Percentiles rank a stretch among this genome's conserved stretches.
These are phyloP conservation scores for Colletotrichum theobromicola DNA, from an alignment of 2,329 filamentous ascomycete species.

Conservation along the genomic window DNA sequence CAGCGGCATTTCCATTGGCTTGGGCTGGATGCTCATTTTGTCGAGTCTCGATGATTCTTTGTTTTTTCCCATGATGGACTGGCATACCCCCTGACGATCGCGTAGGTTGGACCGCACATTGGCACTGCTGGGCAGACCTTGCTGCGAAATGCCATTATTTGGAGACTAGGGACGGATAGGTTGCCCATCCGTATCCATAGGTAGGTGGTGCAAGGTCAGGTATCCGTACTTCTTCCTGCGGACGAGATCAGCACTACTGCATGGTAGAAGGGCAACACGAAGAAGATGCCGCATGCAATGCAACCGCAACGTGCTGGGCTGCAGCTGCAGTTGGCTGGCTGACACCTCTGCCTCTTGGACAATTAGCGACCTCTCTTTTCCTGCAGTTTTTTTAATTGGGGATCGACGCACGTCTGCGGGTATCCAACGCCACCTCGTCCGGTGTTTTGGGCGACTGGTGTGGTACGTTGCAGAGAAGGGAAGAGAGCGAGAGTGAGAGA, in stretches of 20 bases:
- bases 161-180: background rate
- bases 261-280: background rate
- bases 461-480: background rate
- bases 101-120: background rate
- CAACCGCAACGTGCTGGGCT: slow-evolving; percentile 4
- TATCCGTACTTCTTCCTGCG: background rate
- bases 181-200: too few relatives aligned
- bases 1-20: slow-evolving; percentile 4
- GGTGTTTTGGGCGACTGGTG: slow-evolving; percentile 4
- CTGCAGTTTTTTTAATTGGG: background rate
- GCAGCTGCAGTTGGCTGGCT: slow-evolving; percentile 1
- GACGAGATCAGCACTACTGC: background rate
- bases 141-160: background rate
- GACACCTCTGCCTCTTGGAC: background rate
- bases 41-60: background rate
- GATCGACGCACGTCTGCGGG: slow-evolving; percentile 5
- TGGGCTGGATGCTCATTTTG: slow-evolving; percentile 7
- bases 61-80: background rate
- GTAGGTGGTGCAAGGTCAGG: background rate
- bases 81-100: background rate
- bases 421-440: background rate
- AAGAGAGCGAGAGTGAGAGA: background rate
- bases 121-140: background rate
- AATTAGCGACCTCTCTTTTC: background rate
- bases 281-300: slow-evolving; percentile 6